Percentiles rank a stretch among this genome's conserved stretches.
Conservation (phyloP, 2,329 filamentous ascomycete genomes). For the Alternaria dauci region DNA sequence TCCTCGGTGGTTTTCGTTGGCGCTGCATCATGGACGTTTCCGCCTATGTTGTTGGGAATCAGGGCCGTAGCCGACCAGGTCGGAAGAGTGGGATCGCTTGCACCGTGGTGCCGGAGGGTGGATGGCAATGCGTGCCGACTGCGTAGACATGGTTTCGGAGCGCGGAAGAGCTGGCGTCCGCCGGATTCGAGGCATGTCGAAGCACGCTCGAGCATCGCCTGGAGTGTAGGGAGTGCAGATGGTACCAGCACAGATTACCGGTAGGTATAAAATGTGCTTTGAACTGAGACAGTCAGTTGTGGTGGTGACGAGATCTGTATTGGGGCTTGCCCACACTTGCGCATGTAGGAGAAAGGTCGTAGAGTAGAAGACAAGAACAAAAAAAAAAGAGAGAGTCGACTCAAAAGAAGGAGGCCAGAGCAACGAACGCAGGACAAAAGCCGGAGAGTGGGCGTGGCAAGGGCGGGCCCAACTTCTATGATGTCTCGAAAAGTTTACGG, state of each 20-base stretch:
- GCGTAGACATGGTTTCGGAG: conserved; percentile 49
- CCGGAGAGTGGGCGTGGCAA: conserved; percentile 20
- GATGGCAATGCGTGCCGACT: conserved; percentile 62
- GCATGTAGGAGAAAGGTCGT: conserved; percentile 19
- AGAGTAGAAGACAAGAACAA: not conserved
- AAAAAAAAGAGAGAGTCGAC: not conserved
- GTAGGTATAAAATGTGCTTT: conserved; percentile 7
- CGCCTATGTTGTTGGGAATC: conserved; percentile 14
- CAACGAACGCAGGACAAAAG: conserved; percentile 11
- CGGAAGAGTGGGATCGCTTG: conserved; percentile 56
- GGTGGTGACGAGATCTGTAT: not conserved
- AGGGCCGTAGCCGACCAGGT: conserved; percentile 38
- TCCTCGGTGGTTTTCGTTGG: conserved; percentile 10
- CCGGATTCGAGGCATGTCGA: conserved; percentile 66
- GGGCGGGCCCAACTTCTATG: conserved; percentile 21
- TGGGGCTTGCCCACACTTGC: conserved; percentile 26
- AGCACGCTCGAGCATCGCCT: conserved; percentile 66
- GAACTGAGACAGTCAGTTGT: conserved; percentile 16
- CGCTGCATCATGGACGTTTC: conserved; percentile 21
- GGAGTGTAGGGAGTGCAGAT: conserved; percentile 30
- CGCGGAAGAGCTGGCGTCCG: conserved; percentile 61
- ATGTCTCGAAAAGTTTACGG: conserved; percentile 36
- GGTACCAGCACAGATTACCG: conserved; percentile 35
- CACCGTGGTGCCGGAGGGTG: conserved; percentile 65
- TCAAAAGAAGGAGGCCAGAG: conserved; percentile 5